phyloP scores from a whole-genome alignment of 305 asterid genomes.

The Fraxinus paxiana region DNA sequence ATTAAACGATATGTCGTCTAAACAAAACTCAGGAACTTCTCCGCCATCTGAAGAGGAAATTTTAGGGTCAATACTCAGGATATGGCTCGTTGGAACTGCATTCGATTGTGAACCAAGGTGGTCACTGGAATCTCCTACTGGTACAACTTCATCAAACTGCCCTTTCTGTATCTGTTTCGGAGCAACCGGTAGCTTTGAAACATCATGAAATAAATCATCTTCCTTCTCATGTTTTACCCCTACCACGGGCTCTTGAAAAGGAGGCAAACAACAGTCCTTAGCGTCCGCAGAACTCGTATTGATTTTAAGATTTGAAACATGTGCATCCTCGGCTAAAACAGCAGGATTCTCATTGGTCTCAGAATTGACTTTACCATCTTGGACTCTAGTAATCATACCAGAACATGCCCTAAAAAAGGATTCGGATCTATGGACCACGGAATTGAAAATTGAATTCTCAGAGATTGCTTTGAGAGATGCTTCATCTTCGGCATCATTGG shows the following conservation, averaged over 20 bases:
- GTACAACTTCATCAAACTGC: slow-evolving; percentile 3
- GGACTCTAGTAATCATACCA: slow-evolving; percentile 29
- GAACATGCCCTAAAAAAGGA: slow-evolving; percentile 39
- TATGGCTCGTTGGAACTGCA: slow-evolving; percentile 11
- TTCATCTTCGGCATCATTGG: slow-evolving; percentile 25
- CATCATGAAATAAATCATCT: background rate
- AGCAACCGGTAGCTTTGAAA: background rate
- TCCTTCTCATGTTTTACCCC: slow-evolving; percentile 3
- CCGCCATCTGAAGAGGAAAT: slow-evolving; percentile 1
- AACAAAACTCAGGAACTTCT: slow-evolving; percentile 17
- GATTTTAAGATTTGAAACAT: slow-evolving; percentile 19
- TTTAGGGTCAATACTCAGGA: background rate
- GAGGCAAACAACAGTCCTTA: slow-evolving; percentile 1
- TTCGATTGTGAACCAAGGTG: slow-evolving; percentile 5
- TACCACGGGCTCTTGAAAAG: slow-evolving; percentile 13
- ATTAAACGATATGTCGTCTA: slow-evolving; percentile 10
- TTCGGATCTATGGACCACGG: slow-evolving; percentile 25
- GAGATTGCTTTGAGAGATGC: slow-evolving; percentile 25
- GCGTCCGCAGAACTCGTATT: slow-evolving; percentile 24
- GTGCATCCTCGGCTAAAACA: slow-evolving; percentile 22
- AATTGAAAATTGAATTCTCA: slow-evolving; percentile 25
- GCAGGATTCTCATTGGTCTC: slow-evolving; percentile 26
- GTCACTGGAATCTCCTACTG: slow-evolving; percentile 9
- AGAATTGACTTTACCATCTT: slow-evolving; percentile 27
- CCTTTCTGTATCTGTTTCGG: background rate